A percentile compares a stretch with the other conserved stretches of the same genome.
Conservation (phyloP, 805 yeast species). For the Alloascoidea hylecoeti region DNA sequence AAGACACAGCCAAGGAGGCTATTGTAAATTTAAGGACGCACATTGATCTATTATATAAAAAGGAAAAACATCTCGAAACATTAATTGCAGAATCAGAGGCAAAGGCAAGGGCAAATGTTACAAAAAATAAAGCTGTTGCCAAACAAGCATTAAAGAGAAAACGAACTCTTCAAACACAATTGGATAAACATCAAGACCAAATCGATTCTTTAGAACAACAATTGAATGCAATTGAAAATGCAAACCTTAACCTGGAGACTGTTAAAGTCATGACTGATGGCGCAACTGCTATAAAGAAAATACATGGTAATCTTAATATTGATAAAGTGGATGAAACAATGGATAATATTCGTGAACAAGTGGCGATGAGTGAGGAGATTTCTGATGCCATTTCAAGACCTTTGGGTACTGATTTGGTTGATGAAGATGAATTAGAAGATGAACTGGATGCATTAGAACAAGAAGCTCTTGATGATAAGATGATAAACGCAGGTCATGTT, state of each 20-base stretch:
- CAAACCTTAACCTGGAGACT: conserved; percentile 93
- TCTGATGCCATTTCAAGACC: conserved; percentile 95
- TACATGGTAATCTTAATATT: conserved; percentile 88
- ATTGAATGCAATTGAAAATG: conserved; percentile 80
- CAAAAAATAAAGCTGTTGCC: conserved; percentile 60
- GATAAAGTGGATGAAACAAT: conserved; percentile 95
- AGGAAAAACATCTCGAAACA: conserved; percentile 64
- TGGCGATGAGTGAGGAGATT: conserved; percentile 87
- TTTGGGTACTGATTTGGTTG: conserved; percentile 56
- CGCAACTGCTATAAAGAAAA: conserved; percentile 90
- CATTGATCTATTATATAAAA: conserved; percentile 73
- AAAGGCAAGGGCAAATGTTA: conserved; percentile 64
- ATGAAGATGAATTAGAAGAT: conserved; percentile 89
- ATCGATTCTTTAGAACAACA: conserved; percentile 85
- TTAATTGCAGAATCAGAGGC: conserved; percentile 75
- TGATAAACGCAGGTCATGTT: conserved; percentile 30
- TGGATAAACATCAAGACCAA: conserved; percentile 73
- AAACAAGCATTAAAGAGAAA: conserved; percentile 79
- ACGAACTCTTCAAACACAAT: conserved; percentile 65
- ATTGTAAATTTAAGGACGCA: conserved; percentile 84
- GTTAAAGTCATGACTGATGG: conserved; percentile 99
- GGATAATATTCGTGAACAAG: conserved; percentile 97
- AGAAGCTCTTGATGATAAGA: conserved; percentile 53
- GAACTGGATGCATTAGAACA: conserved; percentile 83
- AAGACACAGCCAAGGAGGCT: conserved; percentile 86